Conservation (phyloP, 2,329 filamentous ascomycete species). For the Arthroderma sp. region DNA sequence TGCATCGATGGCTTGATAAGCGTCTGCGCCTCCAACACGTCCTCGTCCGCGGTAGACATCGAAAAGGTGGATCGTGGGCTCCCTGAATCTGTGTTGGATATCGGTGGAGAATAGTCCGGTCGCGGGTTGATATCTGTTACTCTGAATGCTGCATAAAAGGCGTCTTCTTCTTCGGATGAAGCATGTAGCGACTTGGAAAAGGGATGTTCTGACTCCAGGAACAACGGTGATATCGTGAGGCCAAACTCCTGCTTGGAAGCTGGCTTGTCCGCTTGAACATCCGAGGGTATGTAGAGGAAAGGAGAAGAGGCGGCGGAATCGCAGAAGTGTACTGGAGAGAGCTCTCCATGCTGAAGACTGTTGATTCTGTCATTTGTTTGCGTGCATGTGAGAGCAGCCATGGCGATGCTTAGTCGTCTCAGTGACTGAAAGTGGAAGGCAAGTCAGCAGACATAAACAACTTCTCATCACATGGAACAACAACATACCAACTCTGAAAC, state of each 20-base stretch:
- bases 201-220: slow-evolving; percentile 1
- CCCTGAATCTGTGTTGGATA: slow-evolving; percentile 3
- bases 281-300: slow-evolving; percentile 8
- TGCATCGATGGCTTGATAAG: neutral
- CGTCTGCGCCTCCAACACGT: slow-evolving; percentile 3
- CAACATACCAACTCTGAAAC: too few species aligned
- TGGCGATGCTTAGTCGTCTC: slow-evolving; percentile 2
- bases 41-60: slow-evolving; percentile 2
- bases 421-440: neutral
- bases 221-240: slow-evolving; percentile 7
- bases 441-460: neutral
- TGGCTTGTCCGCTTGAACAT: neutral
- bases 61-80: slow-evolving; percentile 8
- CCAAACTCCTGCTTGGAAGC: slow-evolving; percentile 1
- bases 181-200: neutral
- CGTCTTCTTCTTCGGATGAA: slow-evolving; percentile 5
- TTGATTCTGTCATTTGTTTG: slow-evolving; percentile 1
- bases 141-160: slow-evolving; percentile 14
- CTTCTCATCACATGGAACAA: too few species aligned
- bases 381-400: slow-evolving; percentile 11
- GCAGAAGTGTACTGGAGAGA: slow-evolving; percentile 3
- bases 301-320: slow-evolving; percentile 3
- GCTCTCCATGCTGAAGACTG: slow-evolving; percentile 1
- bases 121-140: slow-evolving; percentile 10
- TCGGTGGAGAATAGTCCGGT: slow-evolving; percentile 3